These are phyloP conservation scores for Cynara cardunculus DNA, from an alignment of 129 eudicot genomes.

Conservation along the genomic window DNA sequence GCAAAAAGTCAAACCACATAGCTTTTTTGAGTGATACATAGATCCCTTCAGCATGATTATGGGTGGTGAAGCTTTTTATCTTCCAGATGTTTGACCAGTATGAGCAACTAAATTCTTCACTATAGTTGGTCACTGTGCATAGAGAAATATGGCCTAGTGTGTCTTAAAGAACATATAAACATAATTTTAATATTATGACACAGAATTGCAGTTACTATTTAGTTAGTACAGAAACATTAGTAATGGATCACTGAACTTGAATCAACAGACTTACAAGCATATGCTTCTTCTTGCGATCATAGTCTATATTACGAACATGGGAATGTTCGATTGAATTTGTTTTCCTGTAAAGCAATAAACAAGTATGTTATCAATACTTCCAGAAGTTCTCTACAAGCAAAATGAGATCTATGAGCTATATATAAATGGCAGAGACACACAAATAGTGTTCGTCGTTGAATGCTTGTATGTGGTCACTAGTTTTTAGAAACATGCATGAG, in stretches of 20 bases:
- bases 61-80: not conserved
- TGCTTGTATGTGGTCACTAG: not conserved
- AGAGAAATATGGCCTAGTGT: not conserved
- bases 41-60: not conserved
- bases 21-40: not conserved
- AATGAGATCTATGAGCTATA: constrained; percentile 13
- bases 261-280: constrained; percentile 73
- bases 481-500: not conserved
- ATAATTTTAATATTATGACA: not conserved
- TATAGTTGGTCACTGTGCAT: not conserved
- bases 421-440: not conserved
- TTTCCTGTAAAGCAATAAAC: constrained; percentile 56
- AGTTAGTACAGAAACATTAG: constrained; percentile 2
- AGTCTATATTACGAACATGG: constrained; percentile 77
- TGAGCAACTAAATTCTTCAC: too few relatives aligned
- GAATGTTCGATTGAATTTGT: constrained; percentile 75
- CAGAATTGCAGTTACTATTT: not conserved
- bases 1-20: too few relatives aligned
- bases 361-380: not conserved
- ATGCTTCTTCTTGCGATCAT: constrained; percentile 73
- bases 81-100: not conserved
- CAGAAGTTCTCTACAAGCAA: not conserved
- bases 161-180: not conserved
- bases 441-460: not conserved
- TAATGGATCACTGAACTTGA: constrained; percentile 6